A percentile compares a stretch with the other conserved stretches of the same genome.
Conservation (phyloP, 2,329 filamentous ascomycete genomes). For the Phialophora verrucosa region DNA sequence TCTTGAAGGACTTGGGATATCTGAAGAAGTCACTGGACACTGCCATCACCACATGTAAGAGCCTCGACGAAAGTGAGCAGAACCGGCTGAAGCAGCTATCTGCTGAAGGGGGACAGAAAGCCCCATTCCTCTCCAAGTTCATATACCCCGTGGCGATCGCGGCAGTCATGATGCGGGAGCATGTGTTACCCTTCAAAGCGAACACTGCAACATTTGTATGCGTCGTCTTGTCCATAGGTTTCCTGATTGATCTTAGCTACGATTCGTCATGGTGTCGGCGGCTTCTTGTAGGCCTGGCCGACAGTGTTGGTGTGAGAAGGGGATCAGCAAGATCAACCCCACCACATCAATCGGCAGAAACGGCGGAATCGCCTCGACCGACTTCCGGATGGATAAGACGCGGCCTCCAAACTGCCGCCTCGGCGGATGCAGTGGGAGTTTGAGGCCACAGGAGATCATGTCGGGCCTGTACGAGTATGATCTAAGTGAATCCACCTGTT, state of each 20-base stretch:
- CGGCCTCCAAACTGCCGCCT: background rate
- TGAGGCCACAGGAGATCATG: background rate
- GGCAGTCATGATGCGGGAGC: background rate
- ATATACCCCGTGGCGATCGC: background rate
- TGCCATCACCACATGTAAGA: background rate
- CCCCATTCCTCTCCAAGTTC: background rate
- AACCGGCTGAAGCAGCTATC: background rate
- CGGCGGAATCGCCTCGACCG: background rate
- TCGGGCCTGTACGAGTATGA: no score
- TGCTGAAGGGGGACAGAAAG: background rate
- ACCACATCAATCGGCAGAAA: background rate
- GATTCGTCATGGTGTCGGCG: background rate
- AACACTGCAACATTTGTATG: conserved; percentile 3
- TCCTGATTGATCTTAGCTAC: background rate
- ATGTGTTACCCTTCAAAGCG: conserved; percentile 1
- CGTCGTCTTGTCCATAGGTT: background rate
- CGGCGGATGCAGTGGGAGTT: background rate
- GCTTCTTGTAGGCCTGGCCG: background rate
- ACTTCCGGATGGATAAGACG: background rate
- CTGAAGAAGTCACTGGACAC: background rate
- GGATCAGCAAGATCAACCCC: background rate
- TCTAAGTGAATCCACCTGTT: background rate
- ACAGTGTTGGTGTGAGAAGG: background rate
- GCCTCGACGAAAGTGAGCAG: background rate
- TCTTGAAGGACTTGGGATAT: background rate